These are phyloP conservation scores for Fusarium setosum DNA, from an alignment of 2,329 filamentous ascomycete species.

Conservation along the genomic window DNA sequence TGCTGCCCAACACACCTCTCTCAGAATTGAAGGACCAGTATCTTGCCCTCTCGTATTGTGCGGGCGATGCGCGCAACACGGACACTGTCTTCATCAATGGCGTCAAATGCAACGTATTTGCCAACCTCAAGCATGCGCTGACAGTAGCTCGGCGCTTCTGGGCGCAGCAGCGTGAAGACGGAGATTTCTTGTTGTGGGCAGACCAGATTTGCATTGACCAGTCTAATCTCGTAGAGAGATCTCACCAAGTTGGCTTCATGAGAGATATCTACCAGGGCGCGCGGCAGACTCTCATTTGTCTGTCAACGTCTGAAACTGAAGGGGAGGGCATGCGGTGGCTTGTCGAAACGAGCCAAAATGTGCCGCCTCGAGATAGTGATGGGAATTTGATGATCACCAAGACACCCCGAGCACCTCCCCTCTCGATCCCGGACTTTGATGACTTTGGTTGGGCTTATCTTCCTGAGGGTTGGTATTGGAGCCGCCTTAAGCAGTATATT, in stretches of 20 bases:
- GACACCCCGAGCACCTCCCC: neutral
- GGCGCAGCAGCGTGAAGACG: rapidly evolving
- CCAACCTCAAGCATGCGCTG: constrained; percentile 11
- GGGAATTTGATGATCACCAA: neutral
- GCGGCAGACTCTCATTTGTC: neutral
- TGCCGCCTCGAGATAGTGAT: neutral
- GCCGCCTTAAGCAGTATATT: neutral
- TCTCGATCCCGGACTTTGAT: too few species aligned
- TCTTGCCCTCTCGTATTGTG: constrained; percentile 13
- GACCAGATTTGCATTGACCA: constrained; percentile 26
- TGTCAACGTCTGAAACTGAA: neutral
- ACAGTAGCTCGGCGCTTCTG: neutral
- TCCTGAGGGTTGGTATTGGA: neutral
- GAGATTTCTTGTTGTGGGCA: neutral
- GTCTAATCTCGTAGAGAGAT: neutral
- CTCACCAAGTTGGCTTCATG: constrained; percentile 24
- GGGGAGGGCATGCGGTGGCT: neutral
- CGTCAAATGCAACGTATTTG: neutral
- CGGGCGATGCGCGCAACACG: neutral
- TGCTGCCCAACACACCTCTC: neutral
- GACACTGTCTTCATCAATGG: neutral
- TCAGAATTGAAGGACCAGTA: neutral
- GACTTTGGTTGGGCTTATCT: too few species aligned
- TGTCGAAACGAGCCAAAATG: rapidly evolving
- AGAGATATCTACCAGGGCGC: neutral